These are phyloP conservation scores for Exophiala spinifera DNA, from an alignment of 2,329 filamentous ascomycete species.

Conservation along the genomic window DNA sequence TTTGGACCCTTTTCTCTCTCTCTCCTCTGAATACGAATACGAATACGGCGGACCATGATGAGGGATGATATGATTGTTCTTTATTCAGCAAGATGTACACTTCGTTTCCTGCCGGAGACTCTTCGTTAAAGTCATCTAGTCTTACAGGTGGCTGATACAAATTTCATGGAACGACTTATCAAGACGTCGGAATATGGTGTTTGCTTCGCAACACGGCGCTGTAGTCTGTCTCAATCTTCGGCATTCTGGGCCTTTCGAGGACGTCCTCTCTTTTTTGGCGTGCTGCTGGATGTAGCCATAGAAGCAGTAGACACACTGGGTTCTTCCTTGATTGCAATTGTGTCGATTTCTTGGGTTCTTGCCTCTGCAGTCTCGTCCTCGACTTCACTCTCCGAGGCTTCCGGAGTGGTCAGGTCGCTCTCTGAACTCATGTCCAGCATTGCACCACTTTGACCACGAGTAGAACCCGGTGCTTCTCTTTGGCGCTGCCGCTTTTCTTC, in stretches of 20 bases:
- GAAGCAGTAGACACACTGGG: conserved; percentile 4
- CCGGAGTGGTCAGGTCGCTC: conserved; percentile 24
- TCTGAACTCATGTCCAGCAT: conserved; percentile 21
- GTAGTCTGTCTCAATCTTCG: too few relatives aligned
- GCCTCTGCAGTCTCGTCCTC: conserved; percentile 10
- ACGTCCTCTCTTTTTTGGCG: conserved; percentile 22
- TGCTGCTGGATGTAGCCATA: not conserved
- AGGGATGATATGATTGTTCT: too few relatives aligned
- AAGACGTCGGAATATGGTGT: too few relatives aligned
- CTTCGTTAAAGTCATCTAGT: too few relatives aligned
- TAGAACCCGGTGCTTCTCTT: conserved; percentile 10
- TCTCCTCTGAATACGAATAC: too few relatives aligned
- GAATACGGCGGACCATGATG: too few relatives aligned
- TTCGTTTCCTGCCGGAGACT: too few relatives aligned
- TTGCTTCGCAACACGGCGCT: too few relatives aligned
- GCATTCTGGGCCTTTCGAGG: conserved; percentile 12
- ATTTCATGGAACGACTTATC: too few relatives aligned
- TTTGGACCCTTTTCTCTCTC: too few relatives aligned
- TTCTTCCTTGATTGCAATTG: conserved; percentile 17
- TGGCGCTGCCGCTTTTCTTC: conserved; percentile 25
- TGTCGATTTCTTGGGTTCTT: not conserved
- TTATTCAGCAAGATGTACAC: too few relatives aligned
- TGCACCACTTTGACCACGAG: not conserved
- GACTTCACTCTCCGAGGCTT: conserved; percentile 20
- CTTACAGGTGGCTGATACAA: too few relatives aligned